These are phyloP conservation scores for Calophaca sinica DNA, from an alignment of 306 rosid species.

Conservation along the genomic window DNA sequence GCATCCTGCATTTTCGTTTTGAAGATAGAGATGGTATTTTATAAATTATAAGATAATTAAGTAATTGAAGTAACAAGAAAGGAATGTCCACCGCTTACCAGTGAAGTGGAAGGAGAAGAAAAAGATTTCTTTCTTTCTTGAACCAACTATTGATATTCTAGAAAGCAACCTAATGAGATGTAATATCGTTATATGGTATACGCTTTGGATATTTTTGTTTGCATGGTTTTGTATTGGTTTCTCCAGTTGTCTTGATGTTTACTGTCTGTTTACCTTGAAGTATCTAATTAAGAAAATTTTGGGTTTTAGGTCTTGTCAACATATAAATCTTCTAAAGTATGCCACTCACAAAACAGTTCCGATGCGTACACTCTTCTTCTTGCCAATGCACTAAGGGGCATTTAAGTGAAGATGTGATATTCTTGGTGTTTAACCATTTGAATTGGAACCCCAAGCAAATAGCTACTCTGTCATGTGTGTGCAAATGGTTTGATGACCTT, in stretches of 20 bases:
- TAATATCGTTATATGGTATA: background rate
- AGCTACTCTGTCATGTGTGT: slow-evolving; percentile 79
- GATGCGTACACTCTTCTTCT: slow-evolving; percentile 88
- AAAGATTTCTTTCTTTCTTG: too few relatives aligned
- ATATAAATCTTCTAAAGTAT: background rate
- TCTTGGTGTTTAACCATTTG: slow-evolving; percentile 76
- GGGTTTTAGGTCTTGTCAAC: slow-evolving; percentile 19
- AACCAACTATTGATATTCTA: too few relatives aligned
- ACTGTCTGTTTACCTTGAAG: background rate
- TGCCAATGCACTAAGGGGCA: slow-evolving; percentile 94
- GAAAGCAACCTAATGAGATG: slow-evolving; percentile 6
- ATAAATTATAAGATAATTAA: too few relatives aligned
- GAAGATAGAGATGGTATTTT: too few relatives aligned
- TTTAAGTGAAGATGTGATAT: slow-evolving; percentile 83
- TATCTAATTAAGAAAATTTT: slow-evolving; percentile 23
- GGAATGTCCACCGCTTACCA: too few relatives aligned
- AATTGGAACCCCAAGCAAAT: slow-evolving; percentile 95
- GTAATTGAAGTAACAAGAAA: too few relatives aligned
- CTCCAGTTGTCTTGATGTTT: slow-evolving; percentile 6
- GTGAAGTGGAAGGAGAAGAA: too few relatives aligned
- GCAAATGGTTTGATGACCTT: slow-evolving; percentile 99
- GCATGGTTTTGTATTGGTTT: slow-evolving; percentile 12
- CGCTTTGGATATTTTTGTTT: background rate
- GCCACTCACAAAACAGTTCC: slow-evolving; percentile 75
- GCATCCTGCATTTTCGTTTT: too few relatives aligned